Conservation (phyloP, 768 basidiomycete species). For the Russula compacta region DNA sequence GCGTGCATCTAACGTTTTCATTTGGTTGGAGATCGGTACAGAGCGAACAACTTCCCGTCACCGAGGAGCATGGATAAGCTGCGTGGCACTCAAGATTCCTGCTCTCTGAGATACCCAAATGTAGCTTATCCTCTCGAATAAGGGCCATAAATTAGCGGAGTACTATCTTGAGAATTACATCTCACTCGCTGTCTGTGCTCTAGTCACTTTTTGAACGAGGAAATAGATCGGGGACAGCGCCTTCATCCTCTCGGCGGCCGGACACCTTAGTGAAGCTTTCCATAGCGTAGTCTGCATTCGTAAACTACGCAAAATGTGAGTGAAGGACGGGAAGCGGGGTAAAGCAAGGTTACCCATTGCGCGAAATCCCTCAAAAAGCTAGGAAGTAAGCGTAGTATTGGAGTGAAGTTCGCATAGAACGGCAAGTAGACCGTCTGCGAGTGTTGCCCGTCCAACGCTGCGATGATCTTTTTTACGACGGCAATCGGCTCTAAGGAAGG, state of each 20-base stretch:
- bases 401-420: slow-evolving; percentile 56
- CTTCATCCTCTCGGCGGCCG: slow-evolving; percentile 17
- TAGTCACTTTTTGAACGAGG: slow-evolving; percentile 13
- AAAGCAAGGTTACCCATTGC: slow-evolving; percentile 50
- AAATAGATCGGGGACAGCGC: neutral
- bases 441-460: slow-evolving; percentile 73
- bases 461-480: slow-evolving; percentile 74
- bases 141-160: neutral
- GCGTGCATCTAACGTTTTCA: neutral
- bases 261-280: slow-evolving; percentile 48
- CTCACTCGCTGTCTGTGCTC: neutral
- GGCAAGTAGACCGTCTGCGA: slow-evolving; percentile 64
- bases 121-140: neutral
- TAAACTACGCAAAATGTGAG: slow-evolving; percentile 33
- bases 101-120: neutral
- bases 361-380: slow-evolving; percentile 66
- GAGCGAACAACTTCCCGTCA: neutral
- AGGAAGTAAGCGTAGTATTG: slow-evolving; percentile 49
- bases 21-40: neutral
- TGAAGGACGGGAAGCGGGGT: neutral
- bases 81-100: neutral
- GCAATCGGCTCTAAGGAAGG: slow-evolving; percentile 65
- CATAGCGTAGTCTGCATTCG: slow-evolving; percentile 68
- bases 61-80: neutral
- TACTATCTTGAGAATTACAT: neutral